A percentile compares a stretch with the other conserved stretches of the same genome.
phyloP scores from a whole-genome alignment of 1,139 yeast species.

The Sugiyamaella neomexicana region DNA sequence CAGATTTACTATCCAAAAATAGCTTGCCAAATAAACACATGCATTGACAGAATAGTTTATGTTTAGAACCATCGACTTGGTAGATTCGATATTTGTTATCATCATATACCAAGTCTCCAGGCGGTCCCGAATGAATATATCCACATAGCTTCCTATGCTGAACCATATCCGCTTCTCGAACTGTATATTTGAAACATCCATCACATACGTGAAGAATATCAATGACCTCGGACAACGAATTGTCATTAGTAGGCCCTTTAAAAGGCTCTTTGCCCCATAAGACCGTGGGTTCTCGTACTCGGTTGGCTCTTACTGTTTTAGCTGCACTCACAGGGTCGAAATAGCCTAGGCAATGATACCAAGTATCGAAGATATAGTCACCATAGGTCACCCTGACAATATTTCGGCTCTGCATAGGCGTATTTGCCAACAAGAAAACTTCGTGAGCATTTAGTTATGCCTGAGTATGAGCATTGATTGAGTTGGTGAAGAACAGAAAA shows the following conservation, averaged over 20 bases:
- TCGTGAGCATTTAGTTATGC: conserved; percentile 1
- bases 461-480: not conserved
- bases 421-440: conserved; percentile 1
- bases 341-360: conserved; percentile 86
- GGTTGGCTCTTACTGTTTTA: conserved; percentile 19
- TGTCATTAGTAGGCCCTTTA: conserved; percentile 6
- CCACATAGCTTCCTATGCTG: conserved; percentile 47
- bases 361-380: conserved; percentile 62
- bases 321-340: conserved; percentile 41
- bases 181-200: conserved; percentile 78
- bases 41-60: conserved; percentile 72
- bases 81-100: conserved; percentile 61
- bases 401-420: conserved; percentile 46
- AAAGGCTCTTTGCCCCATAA: conserved; percentile 19
- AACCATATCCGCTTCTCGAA: conserved; percentile 38
- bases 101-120: conserved; percentile 70
- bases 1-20: conserved; percentile 87
- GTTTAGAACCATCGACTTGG: conserved; percentile 62
- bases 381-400: conserved; percentile 68
- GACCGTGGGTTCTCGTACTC: conserved; percentile 19
- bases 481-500: not conserved
- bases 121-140: conserved; percentile 44
- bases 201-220: conserved; percentile 72
- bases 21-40: conserved; percentile 82
- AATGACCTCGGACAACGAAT: conserved; percentile 40